Conservation (phyloP, 495 filamentous ascomycete species). For the Aspergillus bertholletiae region DNA sequence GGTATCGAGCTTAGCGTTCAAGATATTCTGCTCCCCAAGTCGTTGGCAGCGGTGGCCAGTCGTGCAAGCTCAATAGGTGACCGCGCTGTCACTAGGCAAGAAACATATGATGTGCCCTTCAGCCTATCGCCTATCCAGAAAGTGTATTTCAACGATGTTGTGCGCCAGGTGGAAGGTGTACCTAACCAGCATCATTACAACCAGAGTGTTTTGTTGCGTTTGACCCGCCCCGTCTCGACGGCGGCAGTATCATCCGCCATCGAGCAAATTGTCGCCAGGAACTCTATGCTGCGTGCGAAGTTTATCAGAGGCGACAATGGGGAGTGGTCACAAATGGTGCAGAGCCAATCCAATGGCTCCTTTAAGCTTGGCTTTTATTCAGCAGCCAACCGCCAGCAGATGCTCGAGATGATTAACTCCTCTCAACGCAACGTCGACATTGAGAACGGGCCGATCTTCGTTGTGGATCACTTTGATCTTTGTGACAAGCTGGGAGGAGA, state of each 20-base stretch:
- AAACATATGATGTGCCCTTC: background rate
- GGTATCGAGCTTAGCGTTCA: constrained; percentile 17
- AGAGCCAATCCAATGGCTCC: background rate
- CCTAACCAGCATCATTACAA: background rate
- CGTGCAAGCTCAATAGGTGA: background rate
- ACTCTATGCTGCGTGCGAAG: background rate
- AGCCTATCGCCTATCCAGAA: background rate
- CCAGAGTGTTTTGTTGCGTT: background rate
- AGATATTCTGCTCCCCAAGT: constrained; percentile 23
- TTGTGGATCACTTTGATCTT: background rate
- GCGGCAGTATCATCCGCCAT: background rate
- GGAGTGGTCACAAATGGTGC: background rate
- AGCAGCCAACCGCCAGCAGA: background rate
- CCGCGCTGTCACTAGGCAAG: background rate
- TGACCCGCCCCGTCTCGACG: background rate
- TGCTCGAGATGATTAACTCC: background rate
- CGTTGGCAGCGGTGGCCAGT: background rate
- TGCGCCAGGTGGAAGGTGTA: background rate
- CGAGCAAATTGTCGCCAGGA: background rate
- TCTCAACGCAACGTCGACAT: constrained; percentile 2
- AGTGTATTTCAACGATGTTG: background rate
- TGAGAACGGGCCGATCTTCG: constrained; percentile 9
- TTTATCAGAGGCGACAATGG: background rate
- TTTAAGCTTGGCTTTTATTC: background rate
- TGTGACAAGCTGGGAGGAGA: background rate